Percentiles rank a stretch among this genome's conserved stretches.
Evolutionary conservation across 495 filamentous ascomycete genomes (phyloP).

Genomic region (Neurospora africana): DNA sequence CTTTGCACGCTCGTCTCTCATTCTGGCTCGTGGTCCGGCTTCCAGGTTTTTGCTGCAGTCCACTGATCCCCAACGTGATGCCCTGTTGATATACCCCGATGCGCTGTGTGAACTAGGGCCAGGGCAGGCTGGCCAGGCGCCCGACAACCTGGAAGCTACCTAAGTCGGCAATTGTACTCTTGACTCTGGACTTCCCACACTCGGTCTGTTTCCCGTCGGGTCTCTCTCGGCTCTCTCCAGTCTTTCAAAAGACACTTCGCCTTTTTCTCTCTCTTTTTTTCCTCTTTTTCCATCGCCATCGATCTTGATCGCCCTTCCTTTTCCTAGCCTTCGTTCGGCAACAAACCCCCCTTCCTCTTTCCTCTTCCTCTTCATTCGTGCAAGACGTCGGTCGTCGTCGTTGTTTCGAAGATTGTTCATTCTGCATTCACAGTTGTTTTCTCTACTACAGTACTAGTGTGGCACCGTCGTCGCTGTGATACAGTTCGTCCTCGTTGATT

Average conservation of each 20-base stretch:
- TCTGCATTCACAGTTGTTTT: not conserved
- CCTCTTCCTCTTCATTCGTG: constrained; percentile 33
- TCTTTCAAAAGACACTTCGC: constrained; percentile 16
- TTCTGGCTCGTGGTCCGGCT: not conserved
- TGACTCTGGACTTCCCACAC: not conserved
- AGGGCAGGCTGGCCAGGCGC: not conserved
- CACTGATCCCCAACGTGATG: not conserved
- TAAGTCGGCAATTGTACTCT: no score
- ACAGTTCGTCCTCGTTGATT: constrained; percentile 14
- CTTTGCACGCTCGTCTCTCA: not conserved
- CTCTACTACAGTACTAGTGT: not conserved
- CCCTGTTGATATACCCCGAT: not conserved
- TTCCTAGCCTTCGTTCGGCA: constrained; percentile 12
- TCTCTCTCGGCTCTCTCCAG: constrained; percentile 4
- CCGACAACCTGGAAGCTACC: no score
- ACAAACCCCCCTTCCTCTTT: constrained; percentile 14
- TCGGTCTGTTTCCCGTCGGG: constrained; percentile 8
- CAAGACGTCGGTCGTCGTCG: constrained; percentile 20
- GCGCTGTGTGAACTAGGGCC: not conserved
- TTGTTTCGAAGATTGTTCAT: not conserved
- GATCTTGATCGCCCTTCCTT: constrained; percentile 34
- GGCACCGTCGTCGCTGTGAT: not conserved
- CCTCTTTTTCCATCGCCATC: constrained; percentile 22
- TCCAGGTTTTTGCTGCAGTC: not conserved
- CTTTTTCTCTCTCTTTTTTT: constrained; percentile 19